A percentile compares a stretch with the other conserved stretches of the same genome.
Evolutionary conservation across 139 green algal genomes (phyloP).

Genomic region (Coelastrella sp.): DNA sequence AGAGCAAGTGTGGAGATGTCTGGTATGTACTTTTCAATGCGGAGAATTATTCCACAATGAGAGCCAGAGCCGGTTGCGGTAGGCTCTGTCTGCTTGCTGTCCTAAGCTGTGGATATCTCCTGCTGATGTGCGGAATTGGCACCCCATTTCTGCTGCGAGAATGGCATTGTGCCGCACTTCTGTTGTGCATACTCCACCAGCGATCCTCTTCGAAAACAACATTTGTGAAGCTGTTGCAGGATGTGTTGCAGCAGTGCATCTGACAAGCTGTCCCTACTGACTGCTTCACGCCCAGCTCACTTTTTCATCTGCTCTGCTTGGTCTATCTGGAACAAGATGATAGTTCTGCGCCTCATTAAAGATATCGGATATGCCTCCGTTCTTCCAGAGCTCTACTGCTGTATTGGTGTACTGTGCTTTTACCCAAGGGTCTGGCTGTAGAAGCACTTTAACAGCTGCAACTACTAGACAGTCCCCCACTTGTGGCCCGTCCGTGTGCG

Average conservation of each 20-base stretch:
- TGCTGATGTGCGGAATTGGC: neutral
- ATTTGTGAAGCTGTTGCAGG: too few species aligned
- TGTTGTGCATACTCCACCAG: too few species aligned
- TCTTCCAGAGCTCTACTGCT: conserved; percentile 27
- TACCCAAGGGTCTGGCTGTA: conserved; percentile 29
- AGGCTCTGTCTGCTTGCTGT: neutral
- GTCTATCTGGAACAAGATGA: neutral
- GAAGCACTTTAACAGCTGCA: conserved; percentile 40
- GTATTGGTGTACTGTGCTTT: conserved; percentile 37
- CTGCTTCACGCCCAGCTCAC: neutral
- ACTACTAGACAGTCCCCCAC: conserved; percentile 15
- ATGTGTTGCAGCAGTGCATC: too few species aligned
- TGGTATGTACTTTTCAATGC: neutral
- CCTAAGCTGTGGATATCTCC: neutral
- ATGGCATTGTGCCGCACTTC: too few species aligned
- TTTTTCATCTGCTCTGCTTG: conserved; percentile 3
- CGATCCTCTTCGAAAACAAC: too few species aligned
- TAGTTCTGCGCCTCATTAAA: neutral
- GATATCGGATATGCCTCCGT: neutral
- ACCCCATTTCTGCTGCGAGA: too few species aligned
- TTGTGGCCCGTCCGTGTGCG: neutral
- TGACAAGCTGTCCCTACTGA: neutral
- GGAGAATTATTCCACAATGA: neutral
- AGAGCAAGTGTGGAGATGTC: neutral
- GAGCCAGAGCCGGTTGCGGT: neutral